Percentiles rank a stretch among this genome's conserved stretches.
phyloP scores from a whole-genome alignment of 2,329 filamentous ascomycete species.

The Podosphaera fusca region DNA sequence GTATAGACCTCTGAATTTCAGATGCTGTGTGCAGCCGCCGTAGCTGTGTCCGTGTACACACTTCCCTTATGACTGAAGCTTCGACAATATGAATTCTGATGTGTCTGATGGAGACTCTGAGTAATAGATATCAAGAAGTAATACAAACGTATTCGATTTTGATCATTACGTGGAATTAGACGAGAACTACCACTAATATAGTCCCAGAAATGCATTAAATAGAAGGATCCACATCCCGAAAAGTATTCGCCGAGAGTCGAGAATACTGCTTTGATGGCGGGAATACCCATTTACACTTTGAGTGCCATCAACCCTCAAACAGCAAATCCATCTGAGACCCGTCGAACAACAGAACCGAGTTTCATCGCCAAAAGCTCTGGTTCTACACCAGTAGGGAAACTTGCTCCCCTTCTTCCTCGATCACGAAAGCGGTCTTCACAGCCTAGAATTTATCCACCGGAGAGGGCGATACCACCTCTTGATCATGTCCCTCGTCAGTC shows the following conservation, averaged over 20 bases:
- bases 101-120: no score
- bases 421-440: conserved; percentile 4
- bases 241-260: not conserved
- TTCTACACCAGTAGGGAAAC: conserved; percentile 16
- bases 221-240: no score
- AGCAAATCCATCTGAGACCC: conserved; percentile 26
- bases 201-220: no score
- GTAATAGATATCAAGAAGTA: no score
- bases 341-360: conserved; percentile 7
- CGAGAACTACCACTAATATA: no score
- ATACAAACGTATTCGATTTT: no score
- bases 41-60: no score
- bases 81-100: no score
- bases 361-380: conserved; percentile 14
- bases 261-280: conserved; percentile 25
- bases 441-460: conserved; percentile 20
- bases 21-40: no score
- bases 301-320: conserved; percentile 34
- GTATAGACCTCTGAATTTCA: no score
- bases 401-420: not conserved
- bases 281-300: conserved; percentile 34
- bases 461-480: conserved; percentile 27
- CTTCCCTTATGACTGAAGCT: no score
- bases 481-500: conserved; percentile 12
- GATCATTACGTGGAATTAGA: no score